phyloP scores from a whole-genome alignment of 306 rosid species.

The Gillenia trifoliata region DNA sequence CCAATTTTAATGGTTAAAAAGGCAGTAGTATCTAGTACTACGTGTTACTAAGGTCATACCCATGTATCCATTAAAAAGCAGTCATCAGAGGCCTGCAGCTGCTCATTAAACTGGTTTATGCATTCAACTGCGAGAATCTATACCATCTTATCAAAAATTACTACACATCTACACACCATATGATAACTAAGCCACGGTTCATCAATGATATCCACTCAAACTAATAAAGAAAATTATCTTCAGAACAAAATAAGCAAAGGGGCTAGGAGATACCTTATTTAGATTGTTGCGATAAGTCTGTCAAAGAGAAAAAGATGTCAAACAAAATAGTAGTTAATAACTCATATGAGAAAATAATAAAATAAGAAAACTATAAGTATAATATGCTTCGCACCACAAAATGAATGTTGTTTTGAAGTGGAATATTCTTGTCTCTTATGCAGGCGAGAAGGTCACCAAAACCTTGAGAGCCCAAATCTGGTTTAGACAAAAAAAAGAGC shows the following conservation, averaged over 20 bases:
- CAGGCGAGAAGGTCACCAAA: constrained; percentile 89
- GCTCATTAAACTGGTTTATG: neutral
- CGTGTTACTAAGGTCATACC: too few species aligned
- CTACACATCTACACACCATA: neutral
- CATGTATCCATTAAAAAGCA: neutral
- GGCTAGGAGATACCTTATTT: constrained; percentile 62
- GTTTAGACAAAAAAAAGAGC: constrained; percentile 6
- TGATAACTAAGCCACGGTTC: neutral
- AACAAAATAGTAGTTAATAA: constrained; percentile 21
- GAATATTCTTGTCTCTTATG: constrained; percentile 74
- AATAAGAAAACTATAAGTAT: constrained; percentile 8
- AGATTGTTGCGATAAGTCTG: constrained; percentile 97
- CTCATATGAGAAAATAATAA: constrained; percentile 4
- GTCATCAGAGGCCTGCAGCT: neutral
- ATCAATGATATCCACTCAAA: neutral
- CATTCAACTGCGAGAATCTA: neutral
- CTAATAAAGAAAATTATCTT: neutral
- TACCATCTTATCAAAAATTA: neutral
- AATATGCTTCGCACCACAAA: constrained; percentile 69
- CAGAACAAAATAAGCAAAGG: neutral
- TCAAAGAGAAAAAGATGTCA: constrained; percentile 17
- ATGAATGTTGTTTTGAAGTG: constrained; percentile 88
- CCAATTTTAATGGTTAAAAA: too few species aligned
- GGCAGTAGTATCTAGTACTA: too few species aligned
- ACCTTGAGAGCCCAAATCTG: constrained; percentile 89